Evolutionary conservation across 257 asterid genomes (phyloP), one percentile per base, ranked within the genome.

Genomic region (Oldenlandia corymbosa): DNA sequence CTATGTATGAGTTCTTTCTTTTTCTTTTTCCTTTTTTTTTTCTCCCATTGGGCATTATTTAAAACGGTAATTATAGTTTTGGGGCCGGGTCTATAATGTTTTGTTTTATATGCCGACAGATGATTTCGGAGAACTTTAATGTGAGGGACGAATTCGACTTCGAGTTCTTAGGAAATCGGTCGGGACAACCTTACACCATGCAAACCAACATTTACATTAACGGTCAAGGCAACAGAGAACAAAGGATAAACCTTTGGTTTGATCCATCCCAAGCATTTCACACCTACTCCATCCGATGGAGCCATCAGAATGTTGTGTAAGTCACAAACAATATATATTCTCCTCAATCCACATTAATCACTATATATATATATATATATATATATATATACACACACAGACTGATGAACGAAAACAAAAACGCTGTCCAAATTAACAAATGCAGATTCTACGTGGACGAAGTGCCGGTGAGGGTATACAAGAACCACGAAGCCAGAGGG

Each of bases 181-280:
- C 96, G 0, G 97, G 98, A 10, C 98, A 92, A 23, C 98, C 98
- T 0, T 84, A 83, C 74, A 87, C 95, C 0, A 93, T 92, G 27
- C 98, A 92, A 55, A 92, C 98, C 0, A 92, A 92, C 66, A 84
- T 92, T 24, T 92, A 73, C 47, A 95, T 84, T 20, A 85, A 74
- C 27, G 98, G 98, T 5, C 89, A 87, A 77, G 98, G 98, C 12
- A 82, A 81, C 28, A 73, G 85, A 53, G 98, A 92, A 69, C 91
- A 89, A 64, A 78, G 98, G 69, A 62, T 89, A 50, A 92, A 92
- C 78, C 89, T 89, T 0, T 92, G 98, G 98, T 92, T 92, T 37
- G 97, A 92, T 61, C 97, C 97, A 0, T 36, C 98, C 0, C 72
- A 67, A 0, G 95, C 73, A 5, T 92, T 78, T 69, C 98, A 92